Evolutionary conservation across 202 grass and related monocot genomes (phyloP).

Genomic region (Carex sylvatica): DNA sequence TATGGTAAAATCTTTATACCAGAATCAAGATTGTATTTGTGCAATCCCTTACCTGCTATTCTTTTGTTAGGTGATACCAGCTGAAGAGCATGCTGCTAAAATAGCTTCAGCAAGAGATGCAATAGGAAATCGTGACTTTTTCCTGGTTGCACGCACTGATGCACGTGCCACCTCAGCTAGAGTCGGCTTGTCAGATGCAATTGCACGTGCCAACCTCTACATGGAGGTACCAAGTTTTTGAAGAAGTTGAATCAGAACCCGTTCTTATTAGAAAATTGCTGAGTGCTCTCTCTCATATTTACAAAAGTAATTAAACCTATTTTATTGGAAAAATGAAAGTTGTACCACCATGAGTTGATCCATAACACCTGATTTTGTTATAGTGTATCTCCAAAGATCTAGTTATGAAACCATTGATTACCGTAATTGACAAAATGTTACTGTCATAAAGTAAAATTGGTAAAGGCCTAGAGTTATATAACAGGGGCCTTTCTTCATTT

Average conservation of each 20-base stretch:
- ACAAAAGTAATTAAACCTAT: background rate
- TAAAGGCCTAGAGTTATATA: background rate
- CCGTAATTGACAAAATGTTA: background rate
- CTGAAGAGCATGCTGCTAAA: slow-evolving; percentile 48
- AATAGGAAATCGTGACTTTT: slow-evolving; percentile 36
- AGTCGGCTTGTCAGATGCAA: slow-evolving; percentile 33
- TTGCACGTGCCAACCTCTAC: slow-evolving; percentile 47
- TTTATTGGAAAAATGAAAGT: background rate
- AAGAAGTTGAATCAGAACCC: background rate
- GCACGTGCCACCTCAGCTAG: slow-evolving; percentile 30
- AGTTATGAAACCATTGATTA: background rate
- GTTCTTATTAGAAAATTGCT: background rate
- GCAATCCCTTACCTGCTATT: background rate
- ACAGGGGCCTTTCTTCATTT: background rate
- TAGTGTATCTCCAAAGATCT: background rate
- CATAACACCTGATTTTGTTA: background rate
- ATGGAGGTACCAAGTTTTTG: slow-evolving; percentile 33
- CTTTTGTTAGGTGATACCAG: slow-evolving; percentile 39
- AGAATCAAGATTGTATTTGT: background rate
- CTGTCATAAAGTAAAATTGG: background rate
- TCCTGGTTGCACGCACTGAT: slow-evolving; percentile 44
- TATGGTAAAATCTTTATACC: background rate
- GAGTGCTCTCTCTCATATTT: background rate
- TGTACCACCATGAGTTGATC: background rate
- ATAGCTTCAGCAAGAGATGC: slow-evolving; percentile 45